Base-by-base conservation (phyloP, 352 stramenopile genomes). In the Globisporangium cederbergense region DNA sequence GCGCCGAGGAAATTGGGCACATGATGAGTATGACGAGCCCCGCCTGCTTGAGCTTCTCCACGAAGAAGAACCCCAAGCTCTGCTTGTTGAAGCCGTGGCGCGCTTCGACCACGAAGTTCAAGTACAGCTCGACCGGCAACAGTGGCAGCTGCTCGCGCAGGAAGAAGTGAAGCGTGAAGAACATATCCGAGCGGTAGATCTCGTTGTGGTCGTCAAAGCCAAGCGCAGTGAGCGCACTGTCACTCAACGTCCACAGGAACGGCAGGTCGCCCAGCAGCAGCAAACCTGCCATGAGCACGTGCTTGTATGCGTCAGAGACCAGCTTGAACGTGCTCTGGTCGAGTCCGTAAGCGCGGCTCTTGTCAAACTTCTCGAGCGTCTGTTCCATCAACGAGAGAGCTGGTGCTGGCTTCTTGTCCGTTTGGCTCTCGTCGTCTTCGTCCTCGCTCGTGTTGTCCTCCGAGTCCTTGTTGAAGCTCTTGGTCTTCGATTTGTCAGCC, bases 81-180 rank as follows among this genome's bases (percentile, higher is more conserved):
- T 97, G 89, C 71, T 98, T 99, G 76, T 99, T 99, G 71, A 99
- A 99, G 28, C 97, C 97, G 68, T 99, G 96, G 43, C 95, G 89
- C 46, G 83, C 86, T 72, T 99, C 97, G 58, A 99, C 86, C 46
- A 97, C 83, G 75, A 99, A 99, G 2, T 90, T 98, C 54, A 85
- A 96, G 77, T 98, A 98, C 14, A 93, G 70, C 22, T 65, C 71
- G 58, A 95, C 89, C 38, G 88, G 88, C 18, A 96, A 65, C 1
- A 64, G 58, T 14, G 83, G 46, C 2, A 91, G 2, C 30, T 76
- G 82, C 28, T 93, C 82, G 20, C 76, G 71, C 14, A 56, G 28
- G 10, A 91, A 25, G 14, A 68, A 81, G 52, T 81, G 84, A 38
- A 96, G 73, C 51, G 69, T 78, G 52, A 91, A 64, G 50, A 95